These are phyloP conservation scores for Coffea canephora DNA, from an alignment of 257 asterid species.

Conservation along the genomic window DNA sequence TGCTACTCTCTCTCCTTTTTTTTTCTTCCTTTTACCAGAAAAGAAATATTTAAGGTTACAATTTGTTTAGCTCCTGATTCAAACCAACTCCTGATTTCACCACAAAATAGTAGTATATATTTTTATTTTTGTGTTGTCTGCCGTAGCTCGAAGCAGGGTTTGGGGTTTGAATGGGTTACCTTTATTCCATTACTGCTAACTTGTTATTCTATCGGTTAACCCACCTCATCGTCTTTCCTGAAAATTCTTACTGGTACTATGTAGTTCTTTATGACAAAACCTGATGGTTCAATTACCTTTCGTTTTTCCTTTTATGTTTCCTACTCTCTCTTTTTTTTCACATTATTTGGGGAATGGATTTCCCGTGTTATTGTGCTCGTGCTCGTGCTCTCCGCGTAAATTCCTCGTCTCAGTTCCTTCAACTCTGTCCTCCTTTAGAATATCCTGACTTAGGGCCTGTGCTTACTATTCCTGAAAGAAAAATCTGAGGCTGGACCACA, in stretches of 20 bases:
- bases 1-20: too few relatives aligned
- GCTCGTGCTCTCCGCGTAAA: not conserved
- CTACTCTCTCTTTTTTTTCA: not conserved
- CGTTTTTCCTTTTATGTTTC: not conserved
- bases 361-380: not conserved
- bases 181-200: not conserved
- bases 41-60: not conserved
- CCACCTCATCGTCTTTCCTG: not conserved
- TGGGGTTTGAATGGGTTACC: not conserved
- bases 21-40: not conserved
- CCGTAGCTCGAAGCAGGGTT: too few relatives aligned
- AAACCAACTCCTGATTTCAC: not conserved
- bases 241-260: not conserved
- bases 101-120: not conserved
- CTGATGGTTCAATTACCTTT: not conserved
- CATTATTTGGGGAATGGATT: not conserved
- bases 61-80: not conserved
- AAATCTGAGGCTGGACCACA: constrained; percentile 9
- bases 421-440: constrained; percentile 5
- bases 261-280: not conserved
- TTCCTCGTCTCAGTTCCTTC: not conserved
- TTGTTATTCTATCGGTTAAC: not conserved
- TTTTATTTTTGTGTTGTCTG: not conserved
- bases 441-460: not conserved
- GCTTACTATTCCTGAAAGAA: not conserved